Percentiles rank a stretch among this genome's conserved stretches.
Evolutionary conservation across 2,329 filamentous ascomycete species (phyloP).

Genomic region (Neophaeococcomyces aloes): DNA sequence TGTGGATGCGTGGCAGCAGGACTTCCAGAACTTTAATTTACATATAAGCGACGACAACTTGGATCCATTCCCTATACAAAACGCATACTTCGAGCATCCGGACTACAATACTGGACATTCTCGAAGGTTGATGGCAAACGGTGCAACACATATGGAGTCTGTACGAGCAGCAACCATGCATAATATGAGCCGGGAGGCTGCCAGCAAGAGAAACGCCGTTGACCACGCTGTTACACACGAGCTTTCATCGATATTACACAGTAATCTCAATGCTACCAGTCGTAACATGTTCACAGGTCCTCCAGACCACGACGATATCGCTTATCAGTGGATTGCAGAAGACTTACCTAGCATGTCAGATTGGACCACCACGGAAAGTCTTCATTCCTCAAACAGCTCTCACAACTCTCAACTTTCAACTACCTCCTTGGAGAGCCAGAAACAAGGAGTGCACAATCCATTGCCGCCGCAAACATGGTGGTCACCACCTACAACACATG

Average conservation of each 20-base stretch:
- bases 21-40: slow-evolving; percentile 44
- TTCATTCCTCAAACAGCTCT: slow-evolving; percentile 9
- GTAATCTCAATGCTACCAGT: slow-evolving; percentile 4
- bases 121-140: neutral
- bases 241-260: neutral
- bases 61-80: neutral
- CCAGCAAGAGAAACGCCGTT: neutral
- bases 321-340: slow-evolving; percentile 5
- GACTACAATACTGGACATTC: neutral
- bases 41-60: slow-evolving; percentile 34
- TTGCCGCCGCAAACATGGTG: slow-evolving; percentile 29
- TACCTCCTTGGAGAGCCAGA: neutral
- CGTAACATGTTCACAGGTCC: slow-evolving; percentile 5
- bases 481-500: slow-evolving; percentile 27
- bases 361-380: slow-evolving; percentile 10
- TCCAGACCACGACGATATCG: slow-evolving; percentile 1
- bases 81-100: neutral
- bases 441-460: slow-evolving; percentile 5
- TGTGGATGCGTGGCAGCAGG: slow-evolving; percentile 43
- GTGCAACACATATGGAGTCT: neutral
- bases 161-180: slow-evolving; percentile 4
- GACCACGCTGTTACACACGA: neutral
- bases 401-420: slow-evolving; percentile 8
- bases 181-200: neutral
- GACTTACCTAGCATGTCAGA: slow-evolving; percentile 7